phyloP scores from a whole-genome alignment of 2,329 filamentous ascomycete species.

The Chrysoporthe austroafricana region DNA sequence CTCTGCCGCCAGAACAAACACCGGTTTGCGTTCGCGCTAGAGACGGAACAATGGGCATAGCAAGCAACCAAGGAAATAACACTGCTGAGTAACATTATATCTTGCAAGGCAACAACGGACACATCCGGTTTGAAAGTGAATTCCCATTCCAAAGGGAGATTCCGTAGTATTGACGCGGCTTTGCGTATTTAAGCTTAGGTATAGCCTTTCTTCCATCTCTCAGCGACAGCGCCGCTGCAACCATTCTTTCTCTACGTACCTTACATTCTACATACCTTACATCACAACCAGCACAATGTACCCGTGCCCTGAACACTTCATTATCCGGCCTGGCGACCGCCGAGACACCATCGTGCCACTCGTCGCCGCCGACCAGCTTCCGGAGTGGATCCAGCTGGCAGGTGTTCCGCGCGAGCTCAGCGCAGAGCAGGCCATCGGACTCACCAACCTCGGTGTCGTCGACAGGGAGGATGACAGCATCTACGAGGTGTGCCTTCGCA shows the following conservation, averaged over 20 bases:
- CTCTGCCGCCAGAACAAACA: neutral
- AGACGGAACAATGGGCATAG: neutral
- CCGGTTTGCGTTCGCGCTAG: neutral
- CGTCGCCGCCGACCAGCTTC: conserved; percentile 58
- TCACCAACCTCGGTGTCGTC: conserved; percentile 44
- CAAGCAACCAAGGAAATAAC: conserved; percentile 5
- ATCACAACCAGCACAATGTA: conserved; percentile 29
- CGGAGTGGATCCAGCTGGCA: conserved; percentile 47
- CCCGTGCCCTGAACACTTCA: conserved; percentile 44
- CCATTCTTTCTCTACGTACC: neutral
- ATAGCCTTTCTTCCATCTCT: neutral
- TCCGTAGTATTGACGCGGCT: neutral
- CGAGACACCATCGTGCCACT: conserved; percentile 51
- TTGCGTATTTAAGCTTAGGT: too few relatives aligned
- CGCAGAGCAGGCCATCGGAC: conserved; percentile 42
- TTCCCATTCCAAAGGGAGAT: neutral
- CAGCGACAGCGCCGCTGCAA: neutral
- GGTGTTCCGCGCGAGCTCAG: conserved; percentile 49
- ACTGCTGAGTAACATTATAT: neutral
- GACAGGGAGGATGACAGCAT: conserved; percentile 30
- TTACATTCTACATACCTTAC: neutral
- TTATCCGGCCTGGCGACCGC: conserved; percentile 45
- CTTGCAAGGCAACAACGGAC: neutral
- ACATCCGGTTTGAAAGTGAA: neutral
- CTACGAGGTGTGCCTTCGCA: conserved; percentile 36